phyloP scores from a whole-genome alignment of 1,139 yeast genomes.

The Saccharomyces hybrid region DNA sequence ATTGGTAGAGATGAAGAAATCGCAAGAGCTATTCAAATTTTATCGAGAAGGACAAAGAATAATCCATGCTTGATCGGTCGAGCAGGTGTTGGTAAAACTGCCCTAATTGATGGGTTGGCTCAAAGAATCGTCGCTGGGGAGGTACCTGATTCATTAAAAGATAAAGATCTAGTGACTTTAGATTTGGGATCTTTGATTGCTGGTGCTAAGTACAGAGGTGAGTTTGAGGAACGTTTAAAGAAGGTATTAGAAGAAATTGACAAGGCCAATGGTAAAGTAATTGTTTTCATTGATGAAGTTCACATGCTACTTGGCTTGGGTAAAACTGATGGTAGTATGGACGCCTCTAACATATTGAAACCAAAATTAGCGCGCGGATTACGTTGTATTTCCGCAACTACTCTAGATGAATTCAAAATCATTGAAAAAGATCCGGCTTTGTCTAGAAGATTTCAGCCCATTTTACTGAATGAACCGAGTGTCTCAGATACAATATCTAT shows the following conservation, averaged over 20 bases:
- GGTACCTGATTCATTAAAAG: slow-evolving; percentile 89
- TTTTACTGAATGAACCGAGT: slow-evolving; percentile 79
- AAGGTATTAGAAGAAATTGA: slow-evolving; percentile 81
- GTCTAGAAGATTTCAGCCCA: slow-evolving; percentile 89
- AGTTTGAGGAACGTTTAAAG: slow-evolving; percentile 86
- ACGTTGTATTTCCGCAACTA: slow-evolving; percentile 95
- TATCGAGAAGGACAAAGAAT: slow-evolving; percentile 87
- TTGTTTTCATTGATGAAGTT: slow-evolving; percentile 86
- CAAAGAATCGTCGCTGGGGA: slow-evolving; percentile 86
- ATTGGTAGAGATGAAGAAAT: slow-evolving; percentile 96
- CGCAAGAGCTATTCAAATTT: slow-evolving; percentile 81
- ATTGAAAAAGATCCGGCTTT: slow-evolving; percentile 90
- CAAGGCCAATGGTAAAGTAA: slow-evolving; percentile 67
- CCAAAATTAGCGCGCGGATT: slow-evolving; percentile 94
- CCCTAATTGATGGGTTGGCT: slow-evolving; percentile 92
- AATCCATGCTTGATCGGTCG: slow-evolving; percentile 91
- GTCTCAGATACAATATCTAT: slow-evolving; percentile 90
- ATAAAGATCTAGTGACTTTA: slow-evolving; percentile 71
- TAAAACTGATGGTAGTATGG: slow-evolving; percentile 92
- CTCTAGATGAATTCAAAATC: slow-evolving; percentile 80
- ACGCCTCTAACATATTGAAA: slow-evolving; percentile 86
- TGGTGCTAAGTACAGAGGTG: slow-evolving; percentile 96
- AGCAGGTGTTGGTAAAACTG: slow-evolving; percentile 98
- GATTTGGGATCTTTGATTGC: slow-evolving; percentile 83
- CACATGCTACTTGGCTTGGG: slow-evolving; percentile 90